These are phyloP conservation scores for Pochonia chlamydosporia DNA, from an alignment of 2,329 filamentous ascomycete species.

Conservation along the genomic window DNA sequence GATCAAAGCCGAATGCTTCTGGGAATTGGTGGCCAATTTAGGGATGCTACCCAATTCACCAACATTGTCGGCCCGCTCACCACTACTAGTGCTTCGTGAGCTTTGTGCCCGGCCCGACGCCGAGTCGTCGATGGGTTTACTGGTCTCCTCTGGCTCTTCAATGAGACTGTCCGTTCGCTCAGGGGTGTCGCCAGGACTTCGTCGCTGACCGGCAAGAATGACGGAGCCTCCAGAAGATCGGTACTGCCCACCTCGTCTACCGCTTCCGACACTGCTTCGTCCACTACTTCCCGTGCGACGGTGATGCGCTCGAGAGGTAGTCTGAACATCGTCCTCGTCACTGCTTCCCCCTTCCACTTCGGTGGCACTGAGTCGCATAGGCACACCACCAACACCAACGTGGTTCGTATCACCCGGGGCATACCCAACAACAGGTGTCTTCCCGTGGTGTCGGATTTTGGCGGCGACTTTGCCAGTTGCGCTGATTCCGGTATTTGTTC, in stretches of 20 bases:
- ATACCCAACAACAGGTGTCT: conserved; percentile 73
- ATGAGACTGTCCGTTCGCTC: conserved; percentile 48
- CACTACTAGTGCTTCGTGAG: conserved; percentile 50
- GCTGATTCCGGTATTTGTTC: conserved; percentile 58
- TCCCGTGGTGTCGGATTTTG: conserved; percentile 85
- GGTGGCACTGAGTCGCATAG: conserved; percentile 86
- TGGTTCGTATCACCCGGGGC: conserved; percentile 66
- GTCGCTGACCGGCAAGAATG: conserved; percentile 32
- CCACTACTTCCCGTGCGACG: conserved; percentile 70
- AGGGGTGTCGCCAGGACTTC: conserved; percentile 49
- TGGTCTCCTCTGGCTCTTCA: conserved; percentile 28
- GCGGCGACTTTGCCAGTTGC: conserved; percentile 62
- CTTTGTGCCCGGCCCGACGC: conserved; percentile 45
- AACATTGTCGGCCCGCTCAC: conserved; percentile 55
- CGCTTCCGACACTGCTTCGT: conserved; percentile 59
- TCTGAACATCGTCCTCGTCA: conserved; percentile 60
- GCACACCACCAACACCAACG: conserved; percentile 71
- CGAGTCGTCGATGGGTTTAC: conserved; percentile 29
- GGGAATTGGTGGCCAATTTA: conserved; percentile 52
- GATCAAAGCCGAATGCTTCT: conserved; percentile 50
- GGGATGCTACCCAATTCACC: conserved; percentile 46
- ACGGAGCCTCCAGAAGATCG: conserved; percentile 43
- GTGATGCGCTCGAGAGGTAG: conserved; percentile 50
- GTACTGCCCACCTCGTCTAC: conserved; percentile 42
- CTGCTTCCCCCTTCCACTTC: conserved; percentile 88